Conservation (phyloP, 2,329 filamentous ascomycete species). For the Ceratocystiopsis brevicomis region DNA sequence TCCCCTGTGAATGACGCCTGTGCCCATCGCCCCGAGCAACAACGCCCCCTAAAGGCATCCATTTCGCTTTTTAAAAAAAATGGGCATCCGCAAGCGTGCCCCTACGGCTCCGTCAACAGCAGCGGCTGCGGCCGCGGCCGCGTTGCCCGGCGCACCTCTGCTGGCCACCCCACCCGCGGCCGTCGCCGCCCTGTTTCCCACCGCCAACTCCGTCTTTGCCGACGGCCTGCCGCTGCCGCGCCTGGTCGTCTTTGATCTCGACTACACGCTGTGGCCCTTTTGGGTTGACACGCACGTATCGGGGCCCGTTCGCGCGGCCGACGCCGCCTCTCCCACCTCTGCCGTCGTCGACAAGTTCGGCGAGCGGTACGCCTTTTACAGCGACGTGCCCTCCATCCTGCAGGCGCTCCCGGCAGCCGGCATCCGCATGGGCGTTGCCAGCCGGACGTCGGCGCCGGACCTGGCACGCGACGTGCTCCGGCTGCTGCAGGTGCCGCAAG, state of each 20-base stretch:
- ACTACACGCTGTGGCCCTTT: slow-evolving; percentile 98
- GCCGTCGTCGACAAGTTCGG: slow-evolving; percentile 34
- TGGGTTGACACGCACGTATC: slow-evolving; percentile 91
- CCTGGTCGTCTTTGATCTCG: slow-evolving; percentile 81
- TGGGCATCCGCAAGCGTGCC: no score
- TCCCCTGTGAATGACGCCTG: no score
- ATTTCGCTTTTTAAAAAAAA: no score
- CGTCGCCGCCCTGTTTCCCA: not conserved
- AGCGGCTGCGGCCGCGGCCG: no score
- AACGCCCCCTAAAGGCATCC: no score
- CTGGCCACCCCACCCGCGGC: no score
- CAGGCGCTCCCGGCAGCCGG: slow-evolving; percentile 31
- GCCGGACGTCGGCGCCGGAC: slow-evolving; percentile 61
- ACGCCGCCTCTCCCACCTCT: slow-evolving; percentile 14
- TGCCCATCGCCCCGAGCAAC: no score
- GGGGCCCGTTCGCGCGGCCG: slow-evolving; percentile 27
- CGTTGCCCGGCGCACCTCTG: no score
- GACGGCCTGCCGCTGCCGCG: slow-evolving; percentile 54
- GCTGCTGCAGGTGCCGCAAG: slow-evolving; percentile 39
- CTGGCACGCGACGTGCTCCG: slow-evolving; percentile 66
- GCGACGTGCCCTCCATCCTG: slow-evolving; percentile 48
- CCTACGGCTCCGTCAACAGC: no score
- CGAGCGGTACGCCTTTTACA: slow-evolving; percentile 53
- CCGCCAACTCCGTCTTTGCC: slow-evolving; percentile 19
- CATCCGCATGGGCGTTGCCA: slow-evolving; percentile 51